Percentiles rank a stretch among this genome's conserved stretches.
Evolutionary conservation across 345 rosid species (phyloP).

Genomic region (Cardamine occulta): DNA sequence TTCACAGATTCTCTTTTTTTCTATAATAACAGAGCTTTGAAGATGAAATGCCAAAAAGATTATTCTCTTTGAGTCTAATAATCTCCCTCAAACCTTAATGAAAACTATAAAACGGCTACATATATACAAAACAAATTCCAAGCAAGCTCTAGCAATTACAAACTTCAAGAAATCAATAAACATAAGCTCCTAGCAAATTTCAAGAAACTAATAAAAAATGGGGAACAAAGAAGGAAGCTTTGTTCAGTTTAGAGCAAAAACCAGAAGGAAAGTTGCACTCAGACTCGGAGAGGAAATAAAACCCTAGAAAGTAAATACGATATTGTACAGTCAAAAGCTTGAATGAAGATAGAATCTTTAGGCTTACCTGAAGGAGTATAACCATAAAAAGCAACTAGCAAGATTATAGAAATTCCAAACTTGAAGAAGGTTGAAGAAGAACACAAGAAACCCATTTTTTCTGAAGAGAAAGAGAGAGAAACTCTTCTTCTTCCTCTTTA

Average conservation of each 20-base stretch:
- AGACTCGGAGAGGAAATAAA: constrained; percentile 31
- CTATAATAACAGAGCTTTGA: constrained; percentile 6
- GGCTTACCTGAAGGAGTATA: constrained; percentile 64
- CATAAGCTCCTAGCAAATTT: background rate
- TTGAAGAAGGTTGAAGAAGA: constrained; percentile 41
- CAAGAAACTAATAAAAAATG: background rate
- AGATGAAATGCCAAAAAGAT: constrained; percentile 16
- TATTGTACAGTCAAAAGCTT: constrained; percentile 2
- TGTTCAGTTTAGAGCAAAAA: background rate
- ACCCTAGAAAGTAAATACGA: constrained; percentile 16
- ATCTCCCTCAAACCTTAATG: constrained; percentile 1
- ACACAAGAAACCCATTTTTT: constrained; percentile 41
- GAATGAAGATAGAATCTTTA: constrained; percentile 23
- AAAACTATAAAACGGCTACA: background rate
- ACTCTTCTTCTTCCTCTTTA: constrained; percentile 11
- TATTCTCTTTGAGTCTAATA: constrained; percentile 3
- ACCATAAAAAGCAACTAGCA: constrained; percentile 60
- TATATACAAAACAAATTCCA: background rate
- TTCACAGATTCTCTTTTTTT: background rate
- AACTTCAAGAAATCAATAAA: constrained; percentile 3
- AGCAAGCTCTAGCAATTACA: constrained; percentile 6
- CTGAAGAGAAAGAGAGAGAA: constrained; percentile 2
- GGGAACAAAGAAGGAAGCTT: background rate
- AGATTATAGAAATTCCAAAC: constrained; percentile 27
- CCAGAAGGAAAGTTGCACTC: constrained; percentile 24